These are phyloP conservation scores for Euphorbia pulcherrima DNA, from an alignment of 345 rosid genomes.

Conservation along the genomic window DNA sequence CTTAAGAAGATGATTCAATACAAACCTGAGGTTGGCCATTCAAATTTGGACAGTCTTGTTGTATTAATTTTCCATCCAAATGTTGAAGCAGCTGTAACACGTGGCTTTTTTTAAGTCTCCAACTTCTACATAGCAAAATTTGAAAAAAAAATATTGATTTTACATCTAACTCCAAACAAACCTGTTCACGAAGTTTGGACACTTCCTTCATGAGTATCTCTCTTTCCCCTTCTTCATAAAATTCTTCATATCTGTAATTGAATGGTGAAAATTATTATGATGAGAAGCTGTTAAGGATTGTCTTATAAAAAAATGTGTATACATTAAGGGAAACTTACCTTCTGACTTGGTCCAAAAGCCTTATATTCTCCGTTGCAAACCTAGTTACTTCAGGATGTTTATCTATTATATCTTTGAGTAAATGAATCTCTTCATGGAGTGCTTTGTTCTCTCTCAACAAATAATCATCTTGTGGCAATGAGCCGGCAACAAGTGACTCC, in stretches of 20 bases:
- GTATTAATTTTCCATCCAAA: slow-evolving; percentile 48
- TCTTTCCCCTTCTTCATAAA: slow-evolving; percentile 95
- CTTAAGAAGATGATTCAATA: slow-evolving; percentile 24
- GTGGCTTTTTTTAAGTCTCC: slow-evolving; percentile 1
- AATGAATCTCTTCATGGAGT: slow-evolving; percentile 67
- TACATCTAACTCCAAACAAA: slow-evolving; percentile 28
- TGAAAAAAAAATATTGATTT: slow-evolving; percentile 2
- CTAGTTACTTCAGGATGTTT: slow-evolving; percentile 93
- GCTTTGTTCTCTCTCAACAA: slow-evolving; percentile 66
- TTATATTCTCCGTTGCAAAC: slow-evolving; percentile 89
- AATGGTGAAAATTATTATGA: slow-evolving; percentile 19
- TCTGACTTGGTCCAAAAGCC: slow-evolving; percentile 82
- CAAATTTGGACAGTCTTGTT: slow-evolving; percentile 33
- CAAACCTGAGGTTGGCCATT: slow-evolving; percentile 50
- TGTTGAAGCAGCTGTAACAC: slow-evolving; percentile 54
- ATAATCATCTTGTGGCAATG: slow-evolving; percentile 58
- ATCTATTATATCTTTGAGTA: slow-evolving; percentile 86
- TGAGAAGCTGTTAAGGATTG: neutral
- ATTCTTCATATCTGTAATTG: slow-evolving; percentile 72
- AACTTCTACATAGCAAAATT: slow-evolving; percentile 12
- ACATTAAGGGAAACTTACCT: slow-evolving; percentile 54
- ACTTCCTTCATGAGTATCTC: slow-evolving; percentile 71
- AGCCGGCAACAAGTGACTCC: slow-evolving; percentile 68
- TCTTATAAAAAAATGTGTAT: slow-evolving; percentile 11
- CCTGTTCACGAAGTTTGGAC: slow-evolving; percentile 71